Conservation (phyloP, 2,329 filamentous ascomycete species). For the Colletotrichum lini region DNA sequence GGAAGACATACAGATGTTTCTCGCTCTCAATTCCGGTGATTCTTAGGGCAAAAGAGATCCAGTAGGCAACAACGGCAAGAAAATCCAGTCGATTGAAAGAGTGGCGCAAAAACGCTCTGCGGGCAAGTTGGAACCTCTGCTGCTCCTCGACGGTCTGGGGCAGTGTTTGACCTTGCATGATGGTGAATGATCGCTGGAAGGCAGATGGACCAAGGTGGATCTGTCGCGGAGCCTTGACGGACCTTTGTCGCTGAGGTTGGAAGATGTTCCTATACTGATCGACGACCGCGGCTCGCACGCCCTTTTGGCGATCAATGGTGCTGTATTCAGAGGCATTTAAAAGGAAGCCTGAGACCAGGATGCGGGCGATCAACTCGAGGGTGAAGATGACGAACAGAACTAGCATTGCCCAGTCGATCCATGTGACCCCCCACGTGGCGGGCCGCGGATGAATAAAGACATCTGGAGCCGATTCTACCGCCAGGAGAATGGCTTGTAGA, state of each 20-base stretch:
- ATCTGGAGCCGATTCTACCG: conserved; percentile 82
- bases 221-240: conserved; percentile 68
- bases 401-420: conserved; percentile 86
- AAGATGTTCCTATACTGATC: conserved; percentile 86
- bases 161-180: conserved; percentile 74
- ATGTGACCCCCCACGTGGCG: conserved; percentile 74
- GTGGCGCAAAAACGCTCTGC: conserved; percentile 92
- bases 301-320: conserved; percentile 84
- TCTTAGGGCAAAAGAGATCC: conserved; percentile 87
- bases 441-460: conserved; percentile 77
- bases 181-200: conserved; percentile 83
- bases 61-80: conserved; percentile 93
- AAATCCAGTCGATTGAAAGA: conserved; percentile 98
- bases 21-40: conserved; percentile 77
- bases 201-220: conserved; percentile 70
- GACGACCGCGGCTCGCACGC: conserved; percentile 79
- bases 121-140: conserved; percentile 87
- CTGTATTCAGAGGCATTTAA: conserved; percentile 94
- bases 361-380: conserved; percentile 83
- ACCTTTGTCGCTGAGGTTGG: conserved; percentile 82
- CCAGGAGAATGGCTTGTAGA: conserved; percentile 88
- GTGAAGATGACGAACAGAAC: conserved; percentile 92
- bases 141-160: conserved; percentile 80
- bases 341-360: conserved; percentile 94
- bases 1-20: conserved; percentile 88